Conservation (phyloP, 306 rosid species). For the Dalbergia cultrata region DNA sequence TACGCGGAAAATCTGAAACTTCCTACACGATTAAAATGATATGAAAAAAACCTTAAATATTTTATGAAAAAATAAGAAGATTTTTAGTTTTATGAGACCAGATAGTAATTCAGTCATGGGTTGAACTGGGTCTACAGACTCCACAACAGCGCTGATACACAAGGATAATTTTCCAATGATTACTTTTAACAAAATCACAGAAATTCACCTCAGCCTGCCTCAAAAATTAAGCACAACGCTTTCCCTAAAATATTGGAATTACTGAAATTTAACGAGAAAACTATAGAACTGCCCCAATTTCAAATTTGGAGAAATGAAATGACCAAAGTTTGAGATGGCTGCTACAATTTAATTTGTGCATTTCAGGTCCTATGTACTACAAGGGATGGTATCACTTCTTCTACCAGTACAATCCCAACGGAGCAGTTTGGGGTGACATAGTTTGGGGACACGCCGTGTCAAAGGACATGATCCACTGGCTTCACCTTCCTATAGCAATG, state of each 20-base stretch:
- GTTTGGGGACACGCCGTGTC: slow-evolving; percentile 97
- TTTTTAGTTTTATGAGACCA: too few species aligned
- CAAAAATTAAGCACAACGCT: neutral
- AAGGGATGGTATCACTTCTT: slow-evolving; percentile 95
- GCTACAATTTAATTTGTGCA: neutral
- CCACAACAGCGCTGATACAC: neutral
- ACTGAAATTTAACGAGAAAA: too few species aligned
- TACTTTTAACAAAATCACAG: neutral
- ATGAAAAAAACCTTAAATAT: neutral
- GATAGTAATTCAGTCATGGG: too few species aligned
- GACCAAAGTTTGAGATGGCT: neutral
- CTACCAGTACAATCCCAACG: slow-evolving; percentile 83
- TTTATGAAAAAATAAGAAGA: too few species aligned
- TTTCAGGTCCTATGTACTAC: slow-evolving; percentile 81
- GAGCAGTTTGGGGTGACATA: slow-evolving; percentile 87
- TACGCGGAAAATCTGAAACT: neutral
- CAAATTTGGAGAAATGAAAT: neutral
- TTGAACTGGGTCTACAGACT: neutral
- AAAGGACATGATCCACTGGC: slow-evolving; percentile 86
- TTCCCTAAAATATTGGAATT: neutral
- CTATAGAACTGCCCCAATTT: neutral
- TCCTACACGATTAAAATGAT: neutral
- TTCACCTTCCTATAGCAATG: slow-evolving; percentile 87
- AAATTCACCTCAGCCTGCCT: too few species aligned
- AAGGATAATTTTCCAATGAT: neutral